phyloP scores from a whole-genome alignment of 495 filamentous ascomycete species.

The Aspergillus affinis region DNA sequence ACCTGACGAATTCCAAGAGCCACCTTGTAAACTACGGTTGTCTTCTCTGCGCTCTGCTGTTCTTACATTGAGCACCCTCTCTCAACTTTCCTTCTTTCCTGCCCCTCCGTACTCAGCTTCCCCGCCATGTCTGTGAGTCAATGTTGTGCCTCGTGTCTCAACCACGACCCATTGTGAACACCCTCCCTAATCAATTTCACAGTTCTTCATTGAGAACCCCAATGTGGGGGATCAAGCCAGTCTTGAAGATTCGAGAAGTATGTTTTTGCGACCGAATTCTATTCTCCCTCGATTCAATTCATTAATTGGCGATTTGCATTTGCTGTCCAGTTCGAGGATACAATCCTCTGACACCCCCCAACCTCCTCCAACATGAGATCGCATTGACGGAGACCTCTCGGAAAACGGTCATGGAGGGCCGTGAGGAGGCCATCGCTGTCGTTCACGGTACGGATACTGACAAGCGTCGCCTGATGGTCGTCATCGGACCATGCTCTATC shows the following conservation, averaged over 20 bases:
- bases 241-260: slow-evolving; percentile 92
- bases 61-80: slow-evolving; percentile 4
- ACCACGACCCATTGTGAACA: slow-evolving; percentile 4
- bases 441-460: slow-evolving; percentile 74
- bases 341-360: slow-evolving; percentile 90
- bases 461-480: slow-evolving; percentile 77
- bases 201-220: slow-evolving; percentile 90
- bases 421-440: slow-evolving; percentile 77
- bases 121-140: slow-evolving; percentile 47
- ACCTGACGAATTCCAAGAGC: neutral
- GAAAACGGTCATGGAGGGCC: slow-evolving; percentile 74
- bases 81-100: slow-evolving; percentile 5
- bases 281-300: neutral
- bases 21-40: slow-evolving; percentile 10
- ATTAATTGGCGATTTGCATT: neutral
- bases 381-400: slow-evolving; percentile 74
- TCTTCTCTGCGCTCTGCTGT: slow-evolving; percentile 11
- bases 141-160: neutral
- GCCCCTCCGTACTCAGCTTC: slow-evolving; percentile 12
- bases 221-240: slow-evolving; percentile 77
- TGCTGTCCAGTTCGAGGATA: slow-evolving; percentile 75
- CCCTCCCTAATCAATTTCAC: slow-evolving; percentile 13
- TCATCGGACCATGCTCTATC: slow-evolving; percentile 95
- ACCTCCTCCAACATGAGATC: slow-evolving; percentile 95
- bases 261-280: slow-evolving; percentile 19